These are phyloP conservation scores for Metschnikowia peoriensis DNA, from an alignment of 805 yeast genomes.

Conservation along the genomic window DNA sequence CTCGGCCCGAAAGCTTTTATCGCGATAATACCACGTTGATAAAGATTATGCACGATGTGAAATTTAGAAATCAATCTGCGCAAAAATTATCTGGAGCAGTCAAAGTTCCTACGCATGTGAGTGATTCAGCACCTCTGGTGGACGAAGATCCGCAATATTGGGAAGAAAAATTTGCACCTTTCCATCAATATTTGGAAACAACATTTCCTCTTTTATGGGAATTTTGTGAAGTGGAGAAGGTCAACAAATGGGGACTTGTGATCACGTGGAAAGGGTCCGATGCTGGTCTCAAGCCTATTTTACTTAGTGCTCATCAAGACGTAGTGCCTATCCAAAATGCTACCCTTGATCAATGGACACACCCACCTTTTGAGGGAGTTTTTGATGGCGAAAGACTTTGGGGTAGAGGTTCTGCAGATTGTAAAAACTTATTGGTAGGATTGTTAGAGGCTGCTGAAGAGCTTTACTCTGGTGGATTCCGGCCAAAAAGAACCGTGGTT, in stretches of 20 bases:
- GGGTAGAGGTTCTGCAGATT: slow-evolving; percentile 80
- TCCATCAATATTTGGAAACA: slow-evolving; percentile 12
- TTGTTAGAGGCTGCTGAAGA: slow-evolving; percentile 47
- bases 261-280: slow-evolving; percentile 15
- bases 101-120: slow-evolving; percentile 59
- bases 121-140: slow-evolving; percentile 47
- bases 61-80: slow-evolving; percentile 28
- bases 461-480: slow-evolving; percentile 7
- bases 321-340: slow-evolving; percentile 15
- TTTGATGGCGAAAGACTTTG: slow-evolving; percentile 41
- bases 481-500: slow-evolving; percentile 11
- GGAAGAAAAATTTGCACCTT: slow-evolving; percentile 26
- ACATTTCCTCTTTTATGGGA: slow-evolving; percentile 13
- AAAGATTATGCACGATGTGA: slow-evolving; percentile 24
- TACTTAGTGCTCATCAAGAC: slow-evolving; percentile 17
- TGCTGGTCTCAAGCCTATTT: slow-evolving; percentile 12
- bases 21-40: slow-evolving; percentile 7
- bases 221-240: slow-evolving; percentile 4
- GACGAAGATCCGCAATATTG: slow-evolving; percentile 50
- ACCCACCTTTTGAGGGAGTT: slow-evolving; percentile 15
- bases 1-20: slow-evolving; percentile 3
- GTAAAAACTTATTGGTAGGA: slow-evolving; percentile 66
- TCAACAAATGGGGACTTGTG: slow-evolving; percentile 14
- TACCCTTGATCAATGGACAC: slow-evolving; percentile 11
- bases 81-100: slow-evolving; percentile 55